Percentiles rank a stretch among this genome's conserved stretches.
These are phyloP conservation scores for Syncephalastrum sp. DNA, from an alignment of 371 early-diverging fungal genomes.

Conservation along the genomic window DNA sequence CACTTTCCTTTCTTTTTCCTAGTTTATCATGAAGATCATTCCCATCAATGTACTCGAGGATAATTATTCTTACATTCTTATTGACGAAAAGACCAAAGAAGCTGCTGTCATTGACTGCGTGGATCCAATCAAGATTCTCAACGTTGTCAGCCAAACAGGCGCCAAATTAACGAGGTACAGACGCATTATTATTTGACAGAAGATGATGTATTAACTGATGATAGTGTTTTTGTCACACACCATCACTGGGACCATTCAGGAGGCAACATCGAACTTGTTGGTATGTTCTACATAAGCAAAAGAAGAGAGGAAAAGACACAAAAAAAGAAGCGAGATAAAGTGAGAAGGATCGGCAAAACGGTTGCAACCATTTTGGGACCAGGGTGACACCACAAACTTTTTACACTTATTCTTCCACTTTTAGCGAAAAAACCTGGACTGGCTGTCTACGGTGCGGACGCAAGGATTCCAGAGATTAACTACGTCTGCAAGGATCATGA, in stretches of 20 bases:
- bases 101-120: conserved; percentile 61
- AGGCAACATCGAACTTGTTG: conserved; percentile 68
- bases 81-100: conserved; percentile 66
- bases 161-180: conserved; percentile 51
- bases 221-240: conserved; percentile 70
- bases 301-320: no score
- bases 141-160: conserved; percentile 19
- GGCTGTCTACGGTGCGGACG: conserved; percentile 83
- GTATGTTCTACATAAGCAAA: conserved; percentile 9
- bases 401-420: neutral
- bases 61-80: conserved; percentile 71
- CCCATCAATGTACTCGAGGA: conserved; percentile 20
- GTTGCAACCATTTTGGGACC: conserved; percentile 16
- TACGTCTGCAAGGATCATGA: conserved; percentile 72
- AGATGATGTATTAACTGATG: conserved; percentile 1
- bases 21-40: conserved; percentile 20
- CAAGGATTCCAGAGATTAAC: conserved; percentile 80
- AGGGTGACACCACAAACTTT: conserved; percentile 16
- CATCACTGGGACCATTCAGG: conserved; percentile 82
- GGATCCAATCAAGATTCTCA: conserved; percentile 52
- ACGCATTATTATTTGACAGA: neutral
- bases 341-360: conserved; percentile 12
- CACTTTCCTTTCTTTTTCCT: neutral
- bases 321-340: no score
- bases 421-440: conserved; percentile 63